Evolutionary conservation across 2,329 filamentous ascomycete genomes (phyloP), one percentile per base, ranked within the genome.

Genomic region (Didymella keratinophila): DNA sequence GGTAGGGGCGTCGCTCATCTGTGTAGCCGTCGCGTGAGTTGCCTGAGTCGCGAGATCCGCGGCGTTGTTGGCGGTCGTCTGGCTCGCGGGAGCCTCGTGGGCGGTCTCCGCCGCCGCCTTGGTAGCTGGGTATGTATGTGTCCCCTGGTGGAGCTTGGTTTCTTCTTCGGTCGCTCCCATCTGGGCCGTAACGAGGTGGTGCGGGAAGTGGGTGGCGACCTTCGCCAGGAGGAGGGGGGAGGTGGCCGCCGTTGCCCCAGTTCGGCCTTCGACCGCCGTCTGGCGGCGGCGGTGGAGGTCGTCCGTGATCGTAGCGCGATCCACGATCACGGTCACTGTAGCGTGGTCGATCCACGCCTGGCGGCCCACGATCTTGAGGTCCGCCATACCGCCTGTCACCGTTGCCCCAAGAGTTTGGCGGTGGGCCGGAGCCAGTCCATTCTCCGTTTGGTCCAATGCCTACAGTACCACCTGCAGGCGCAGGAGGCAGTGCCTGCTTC

Each of bases 391-490:
- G 64, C 48, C 74, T 65, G 37, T 74, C 74, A 27, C 74, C 75
- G 39, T 77, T 78, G 43, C 70, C 66, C 71, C 71, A 78, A 11
- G 66, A 56, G 20, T 67, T 67, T 12, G 70, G 71, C 44, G 73
- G 72, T 45, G 76, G 72, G 1, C 76, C 78, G 32, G 75, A 68
- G 36, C 77, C 77, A n/a, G n/a, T 87, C 87, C 82, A 87, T 63
- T 87, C 84, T 30, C 82, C 81, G 59, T 86, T 85, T 10, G 84
- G 81, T 11, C 84, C 86, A 70, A 92, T 87, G 14, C 94, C 94
- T 3, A 97, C 93, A 1, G 92, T 93, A 4, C 92, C 94, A 12
- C 93, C 94, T 67, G 94, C 93, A 0, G 95, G 95, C 0, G 94
- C 95, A 12, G 95, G 94, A 4, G 94, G 94, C 11, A 94, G 84